Base-by-base conservation (phyloP, 768 basidiomycete species). In the Mycena venus region DNA sequence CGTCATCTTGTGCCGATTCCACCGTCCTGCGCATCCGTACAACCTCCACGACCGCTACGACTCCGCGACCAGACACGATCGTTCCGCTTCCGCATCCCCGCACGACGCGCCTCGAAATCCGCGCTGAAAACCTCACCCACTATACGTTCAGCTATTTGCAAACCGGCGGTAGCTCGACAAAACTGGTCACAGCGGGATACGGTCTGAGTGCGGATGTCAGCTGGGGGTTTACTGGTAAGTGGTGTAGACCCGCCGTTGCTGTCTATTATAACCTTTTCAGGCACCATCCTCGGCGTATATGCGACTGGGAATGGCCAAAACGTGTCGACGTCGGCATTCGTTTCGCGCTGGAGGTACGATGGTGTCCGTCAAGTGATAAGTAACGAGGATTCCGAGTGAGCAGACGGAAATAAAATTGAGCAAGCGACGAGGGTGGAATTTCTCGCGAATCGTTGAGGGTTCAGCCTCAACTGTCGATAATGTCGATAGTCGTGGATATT, bases 141-240 rank as follows among this genome's bases (percentile, higher is more conserved):
- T 75, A 75, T 29, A 66, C 42, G 32, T 75, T 72, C 58, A 63
- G 70, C 32, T 75, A 75, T 59, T 31, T 68, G 3, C 63, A 62
- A 32, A 47, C 6, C 31, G 68, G 63, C 40, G 73, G 58, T 1
- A n/a, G 32, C 21, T 31, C 47, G 7, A n/a, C 29, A 12, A n/a
- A 11, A 36, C 49, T 58, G 59, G 11, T 23, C 12, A 29, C 67
- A 25, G 74, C 70, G 12, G 74, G 74, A 8, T 75, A 71, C n/a
- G 74, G 69, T 4, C 34, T 75, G 38, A 75, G 69, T 27, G 74
- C 34, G 61, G 74, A 75, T 15, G 66, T 75, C n/a, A 75, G 74
- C 38, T 75, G 74, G 74, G 74, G 74, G 12, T 75, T 75, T 60
- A 75, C 70, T 25, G 74, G 74, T 71, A n/a, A 21, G 74, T 62